Conservation (phyloP, 2,329 filamentous ascomycete genomes). For the Acrocalymma vagum region DNA sequence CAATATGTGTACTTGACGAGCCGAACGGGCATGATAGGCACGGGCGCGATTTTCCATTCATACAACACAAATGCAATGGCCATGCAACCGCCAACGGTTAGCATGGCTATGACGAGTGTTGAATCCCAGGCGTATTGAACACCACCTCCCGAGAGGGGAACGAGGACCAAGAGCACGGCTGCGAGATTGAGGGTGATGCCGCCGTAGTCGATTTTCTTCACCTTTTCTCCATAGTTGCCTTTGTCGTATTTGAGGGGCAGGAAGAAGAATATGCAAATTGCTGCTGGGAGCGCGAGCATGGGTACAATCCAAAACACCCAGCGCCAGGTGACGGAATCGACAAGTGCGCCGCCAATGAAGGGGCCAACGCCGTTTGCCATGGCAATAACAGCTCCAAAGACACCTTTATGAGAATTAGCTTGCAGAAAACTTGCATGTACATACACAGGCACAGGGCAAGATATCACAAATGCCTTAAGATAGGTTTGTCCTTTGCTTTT, state of each 20-base stretch:
- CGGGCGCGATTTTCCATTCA: constrained; percentile 63
- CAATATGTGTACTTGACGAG: constrained; percentile 66
- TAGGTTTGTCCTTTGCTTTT: too few relatives aligned
- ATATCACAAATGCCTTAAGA: too few relatives aligned
- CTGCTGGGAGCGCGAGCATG: constrained; percentile 21
- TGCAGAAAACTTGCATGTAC: too few relatives aligned
- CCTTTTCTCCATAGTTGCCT: constrained; percentile 56
- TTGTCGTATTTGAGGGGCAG: constrained; percentile 54
- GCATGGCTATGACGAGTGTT: constrained; percentile 67
- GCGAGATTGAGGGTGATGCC: constrained; percentile 64
- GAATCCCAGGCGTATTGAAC: constrained; percentile 65
- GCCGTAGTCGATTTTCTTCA: constrained; percentile 66
- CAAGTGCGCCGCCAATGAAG: constrained; percentile 33
- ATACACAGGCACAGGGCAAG: too few relatives aligned
- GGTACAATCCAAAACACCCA: constrained; percentile 29
- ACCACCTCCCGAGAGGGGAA: constrained; percentile 70
- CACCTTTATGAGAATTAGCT: too few relatives aligned
- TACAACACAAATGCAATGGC: constrained; percentile 61
- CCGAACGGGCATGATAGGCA: constrained; percentile 67
- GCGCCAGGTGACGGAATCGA: constrained; percentile 28
- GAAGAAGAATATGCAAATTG: constrained; percentile 21
- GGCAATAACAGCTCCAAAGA: constrained; percentile 34
- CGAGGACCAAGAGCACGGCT: constrained; percentile 67
- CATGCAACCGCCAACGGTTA: constrained; percentile 58
- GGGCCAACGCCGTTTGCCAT: constrained; percentile 33